Evolutionary conservation across 2,329 filamentous ascomycete genomes (phyloP).

Genomic region (Elsinoe fawcettii): DNA sequence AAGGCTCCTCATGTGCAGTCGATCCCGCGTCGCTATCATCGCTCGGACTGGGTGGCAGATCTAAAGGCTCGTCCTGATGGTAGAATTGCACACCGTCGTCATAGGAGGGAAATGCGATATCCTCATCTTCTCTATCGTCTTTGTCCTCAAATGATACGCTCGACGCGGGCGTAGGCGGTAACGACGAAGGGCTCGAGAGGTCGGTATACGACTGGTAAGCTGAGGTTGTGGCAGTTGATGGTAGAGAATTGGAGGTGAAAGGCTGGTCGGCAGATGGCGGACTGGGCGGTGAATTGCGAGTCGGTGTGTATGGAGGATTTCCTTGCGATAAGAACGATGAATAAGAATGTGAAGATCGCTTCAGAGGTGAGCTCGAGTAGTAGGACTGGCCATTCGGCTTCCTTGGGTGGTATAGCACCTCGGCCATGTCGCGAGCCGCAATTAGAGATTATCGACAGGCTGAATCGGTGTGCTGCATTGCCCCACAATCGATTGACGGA

Average conservation of each 20-base stretch:
- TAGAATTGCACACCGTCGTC: slow-evolving; percentile 24
- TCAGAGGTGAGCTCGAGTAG: slow-evolving; percentile 35
- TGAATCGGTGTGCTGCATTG: slow-evolving; percentile 8
- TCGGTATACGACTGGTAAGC: slow-evolving; percentile 25
- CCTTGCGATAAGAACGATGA: slow-evolving; percentile 17
- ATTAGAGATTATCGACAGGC: slow-evolving; percentile 12
- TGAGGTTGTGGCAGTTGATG: slow-evolving; percentile 25
- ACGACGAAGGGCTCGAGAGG: slow-evolving; percentile 43
- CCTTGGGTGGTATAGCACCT: slow-evolving; percentile 35
- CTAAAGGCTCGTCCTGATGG: slow-evolving; percentile 19
- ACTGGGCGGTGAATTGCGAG: slow-evolving; percentile 11
- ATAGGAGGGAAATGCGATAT: slow-evolving; percentile 41
- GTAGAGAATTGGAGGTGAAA: slow-evolving; percentile 26
- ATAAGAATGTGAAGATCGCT: slow-evolving; percentile 29
- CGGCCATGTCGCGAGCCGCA: slow-evolving; percentile 30
- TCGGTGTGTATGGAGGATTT: slow-evolving; percentile 8
- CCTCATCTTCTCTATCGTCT: slow-evolving; percentile 42
- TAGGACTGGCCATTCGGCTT: slow-evolving; percentile 37
- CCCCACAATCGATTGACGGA: slow-evolving; percentile 9
- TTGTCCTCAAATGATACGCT: slow-evolving; percentile 55
- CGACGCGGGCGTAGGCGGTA: slow-evolving; percentile 55
- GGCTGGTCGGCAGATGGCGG: slow-evolving; percentile 16
- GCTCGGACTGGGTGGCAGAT: slow-evolving; percentile 34
- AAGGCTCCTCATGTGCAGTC: slow-evolving; percentile 26
- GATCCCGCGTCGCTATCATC: slow-evolving; percentile 30